Base-by-base conservation (phyloP, 345 rosid genomes). In the Bretschneidera sinensis region DNA sequence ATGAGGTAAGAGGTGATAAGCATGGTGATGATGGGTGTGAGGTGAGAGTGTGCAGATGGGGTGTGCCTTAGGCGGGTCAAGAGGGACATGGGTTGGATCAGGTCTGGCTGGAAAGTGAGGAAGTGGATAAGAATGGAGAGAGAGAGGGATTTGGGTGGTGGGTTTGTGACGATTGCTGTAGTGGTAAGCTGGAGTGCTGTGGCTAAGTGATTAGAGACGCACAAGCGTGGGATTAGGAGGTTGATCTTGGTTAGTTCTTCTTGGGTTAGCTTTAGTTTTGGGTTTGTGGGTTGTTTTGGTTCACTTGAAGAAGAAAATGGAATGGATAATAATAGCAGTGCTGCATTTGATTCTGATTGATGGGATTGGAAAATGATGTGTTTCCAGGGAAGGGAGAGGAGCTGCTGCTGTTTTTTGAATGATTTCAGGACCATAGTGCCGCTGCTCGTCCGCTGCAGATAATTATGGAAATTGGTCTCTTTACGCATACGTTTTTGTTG, bases 181-280 rank as follows among this genome's bases (percentile, higher is more conserved):
- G 77, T 9, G 24, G 69, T 67, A 48, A 83, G 75, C 9, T 74
- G 72, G 64, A 78, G 54, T 15, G 85, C 88, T 0, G 81, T 71
- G 54, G 70, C 45, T 31, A 73, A 67, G 66, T 80, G 69, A 67
- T 76, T 54, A n/a, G 77, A 65, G 51, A 71, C 63, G 57, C 88
- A 83, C 47, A 83, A 60, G 49, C 88, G 84, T 2, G 88, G 88
- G 52, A 83, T 62, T 34, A 77, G 52, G 51, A 79, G 88, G 61
- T 79, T 83, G 64, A 83, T 73, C 54, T 64, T 64, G 57, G 58
- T 60, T n/a, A 81, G 20, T 39, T 79, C 82, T 49, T 73, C 61
- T 1, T 64, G 67, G 21, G 81, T 70, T 48, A 79, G 66, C 10
- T 62, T 22, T 16, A 17, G 28, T 18, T 39, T 51, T 54, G 59